Evolutionary conservation across 306 rosid species (phyloP), one percentile per base, ranked within the genome.

Genomic region (Corylus heterophylla): DNA sequence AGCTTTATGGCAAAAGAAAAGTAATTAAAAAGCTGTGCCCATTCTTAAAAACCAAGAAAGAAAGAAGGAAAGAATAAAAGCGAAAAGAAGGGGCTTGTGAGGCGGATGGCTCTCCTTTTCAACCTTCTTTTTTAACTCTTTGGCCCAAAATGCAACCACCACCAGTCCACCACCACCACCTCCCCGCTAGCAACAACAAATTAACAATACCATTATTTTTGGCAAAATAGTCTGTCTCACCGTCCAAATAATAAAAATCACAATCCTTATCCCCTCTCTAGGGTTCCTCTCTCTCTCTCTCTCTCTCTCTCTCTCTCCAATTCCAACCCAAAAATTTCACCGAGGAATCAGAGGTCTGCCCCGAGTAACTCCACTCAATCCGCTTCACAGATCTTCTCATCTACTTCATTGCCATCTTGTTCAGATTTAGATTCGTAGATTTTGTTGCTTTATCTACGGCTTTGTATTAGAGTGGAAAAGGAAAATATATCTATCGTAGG

Each of bases 281-380:
- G 93, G 97, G 96, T 89, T 92, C 85, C 79, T 81, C 79, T 63
- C 12, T 73, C 62, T 70, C 84, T 78, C 81, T 58, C 72, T 74
- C 82, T 79, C 78, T 35, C 11, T 58, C 58, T 62, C 76, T n/a
- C 64, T 11, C 27, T 47, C 76, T 55, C 75, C 87, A 82, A 78
- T 79, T 82, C 88, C 71, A 88, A 76, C 75, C 84, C 88, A 55
- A 48, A 44, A 50, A 54, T 54, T 12, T 72, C 71, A 51, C 29
- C 44, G n/a, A 68, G 74, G 37, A 11, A 75, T 48, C 74, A 35
- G 17, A 63, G 58, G 74, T 64, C 73, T 49, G 54, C 84, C 62
- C 84, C 79, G 77, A 16, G 84, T 80, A 35, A 20, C 29, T 64
- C 78, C 67, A 50, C 78, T 79, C 80, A 44, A 80, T 72, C 85